A percentile compares a stretch with the other conserved stretches of the same genome.
Evolutionary conservation across 352 stramenopile species (phyloP).

Genomic region (Globisporangium iwayamae): DNA sequence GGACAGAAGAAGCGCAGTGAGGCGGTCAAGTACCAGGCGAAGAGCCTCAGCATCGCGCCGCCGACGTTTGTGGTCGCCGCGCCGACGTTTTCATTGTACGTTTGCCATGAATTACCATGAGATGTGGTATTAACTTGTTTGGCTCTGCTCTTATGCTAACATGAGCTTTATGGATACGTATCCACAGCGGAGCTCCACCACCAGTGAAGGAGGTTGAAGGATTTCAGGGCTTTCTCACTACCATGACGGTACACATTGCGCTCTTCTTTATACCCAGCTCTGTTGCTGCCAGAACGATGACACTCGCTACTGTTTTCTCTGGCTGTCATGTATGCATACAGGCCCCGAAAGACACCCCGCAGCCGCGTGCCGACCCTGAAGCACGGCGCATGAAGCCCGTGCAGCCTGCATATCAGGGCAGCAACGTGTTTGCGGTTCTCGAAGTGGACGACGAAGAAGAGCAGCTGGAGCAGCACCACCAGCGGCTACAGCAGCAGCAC

Average conservation of each 20-base stretch:
- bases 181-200: constrained; percentile 11
- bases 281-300: neutral
- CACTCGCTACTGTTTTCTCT: neutral
- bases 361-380: constrained; percentile 21
- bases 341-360: constrained; percentile 36
- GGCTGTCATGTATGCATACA: neutral
- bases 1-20: constrained; percentile 30
- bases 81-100: constrained; percentile 74
- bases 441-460: constrained; percentile 45
- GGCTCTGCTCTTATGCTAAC: neutral
- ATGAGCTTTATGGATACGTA: neutral
- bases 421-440: constrained; percentile 66
- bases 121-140: neutral
- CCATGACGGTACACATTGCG: constrained; percentile 35
- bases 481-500: constrained; percentile 13
- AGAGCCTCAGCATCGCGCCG: constrained; percentile 32
- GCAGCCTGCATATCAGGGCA: constrained; percentile 30
- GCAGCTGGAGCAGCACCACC: constrained; percentile 18
- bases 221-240: constrained; percentile 66
- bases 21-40: constrained; percentile 22
- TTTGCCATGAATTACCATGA: constrained; percentile 3
- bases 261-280: neutral
- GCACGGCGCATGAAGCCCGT: constrained; percentile 24
- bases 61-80: constrained; percentile 60
- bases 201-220: constrained; percentile 48